Conservation (phyloP, 176 grass and related monocot genomes). For the Phoenix dactylifera region DNA sequence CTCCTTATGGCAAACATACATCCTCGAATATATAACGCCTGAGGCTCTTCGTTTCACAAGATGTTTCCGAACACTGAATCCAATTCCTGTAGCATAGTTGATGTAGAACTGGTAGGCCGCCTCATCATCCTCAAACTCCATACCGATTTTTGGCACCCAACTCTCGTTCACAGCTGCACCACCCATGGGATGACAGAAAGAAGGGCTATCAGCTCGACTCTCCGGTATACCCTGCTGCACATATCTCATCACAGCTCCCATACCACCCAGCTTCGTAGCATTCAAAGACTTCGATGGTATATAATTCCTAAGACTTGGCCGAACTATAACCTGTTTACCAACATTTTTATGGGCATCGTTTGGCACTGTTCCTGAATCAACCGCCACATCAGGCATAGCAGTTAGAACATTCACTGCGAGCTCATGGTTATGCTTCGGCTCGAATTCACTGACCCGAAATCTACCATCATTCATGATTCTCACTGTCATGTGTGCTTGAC, state of each 20-base stretch:
- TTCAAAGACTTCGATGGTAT: not conserved
- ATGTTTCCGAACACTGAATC: constrained; percentile 45
- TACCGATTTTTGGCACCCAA: constrained; percentile 31
- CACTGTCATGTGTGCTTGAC: constrained; percentile 9
- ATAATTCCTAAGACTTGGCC: not conserved
- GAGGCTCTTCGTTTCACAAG: constrained; percentile 34
- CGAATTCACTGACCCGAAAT: constrained; percentile 10
- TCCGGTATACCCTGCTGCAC: not conserved
- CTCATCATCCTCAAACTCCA: constrained; percentile 46
- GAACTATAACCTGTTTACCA: not conserved
- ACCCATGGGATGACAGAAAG: not conserved
- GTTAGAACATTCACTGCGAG: not conserved
- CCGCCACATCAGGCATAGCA: not conserved
- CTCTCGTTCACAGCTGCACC: constrained; percentile 9
- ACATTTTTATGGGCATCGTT: not conserved
- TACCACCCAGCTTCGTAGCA: not conserved
- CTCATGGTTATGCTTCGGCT: constrained; percentile 28
- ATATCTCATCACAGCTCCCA: not conserved
- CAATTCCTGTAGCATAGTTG: constrained; percentile 33
- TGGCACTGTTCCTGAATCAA: not conserved
- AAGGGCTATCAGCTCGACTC: constrained; percentile 5
- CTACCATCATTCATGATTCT: constrained; percentile 1
- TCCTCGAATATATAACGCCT: constrained; percentile 35
- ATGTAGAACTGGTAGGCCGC: constrained; percentile 38
- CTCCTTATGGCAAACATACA: constrained; percentile 43